A percentile compares a stretch with the other conserved stretches of the same genome.
These are phyloP conservation scores for Pythium monospermum DNA, from an alignment of 352 stramenopile species.

Conservation along the genomic window DNA sequence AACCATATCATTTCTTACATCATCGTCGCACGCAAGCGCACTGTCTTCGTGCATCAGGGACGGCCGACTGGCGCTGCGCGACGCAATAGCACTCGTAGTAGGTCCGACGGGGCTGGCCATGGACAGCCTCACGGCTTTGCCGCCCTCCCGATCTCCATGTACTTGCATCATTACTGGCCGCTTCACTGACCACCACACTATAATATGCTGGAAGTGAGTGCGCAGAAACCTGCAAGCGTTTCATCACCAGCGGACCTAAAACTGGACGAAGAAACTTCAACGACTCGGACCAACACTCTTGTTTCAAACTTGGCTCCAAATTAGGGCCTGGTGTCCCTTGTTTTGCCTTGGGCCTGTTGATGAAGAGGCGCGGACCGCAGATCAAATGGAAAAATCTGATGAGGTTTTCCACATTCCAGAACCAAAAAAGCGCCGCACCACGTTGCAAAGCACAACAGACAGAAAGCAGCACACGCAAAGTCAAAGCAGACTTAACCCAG, in stretches of 20 bases:
- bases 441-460: conserved; percentile 2
- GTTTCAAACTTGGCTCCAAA: neutral
- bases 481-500: no score
- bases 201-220: no score
- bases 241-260: conserved; percentile 6
- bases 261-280: conserved; percentile 18
- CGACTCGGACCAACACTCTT: conserved; percentile 7
- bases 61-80: neutral
- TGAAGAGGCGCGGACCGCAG: neutral
- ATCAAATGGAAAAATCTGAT: neutral
- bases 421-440: conserved; percentile 9
- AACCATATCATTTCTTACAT: conserved; percentile 41
- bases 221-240: no score
- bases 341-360: neutral
- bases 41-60: conserved; percentile 42
- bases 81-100: neutral
- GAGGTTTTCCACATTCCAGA: conserved; percentile 1
- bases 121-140: no score
- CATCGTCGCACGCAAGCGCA: conserved; percentile 47
- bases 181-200: no score
- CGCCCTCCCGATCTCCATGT: no score
- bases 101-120: conserved; percentile 1
- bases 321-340: conserved; percentile 1
- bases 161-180: no score
- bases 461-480: neutral